phyloP scores from a whole-genome alignment of 2,329 filamentous ascomycete genomes.

The Aspergillus tamarii region DNA sequence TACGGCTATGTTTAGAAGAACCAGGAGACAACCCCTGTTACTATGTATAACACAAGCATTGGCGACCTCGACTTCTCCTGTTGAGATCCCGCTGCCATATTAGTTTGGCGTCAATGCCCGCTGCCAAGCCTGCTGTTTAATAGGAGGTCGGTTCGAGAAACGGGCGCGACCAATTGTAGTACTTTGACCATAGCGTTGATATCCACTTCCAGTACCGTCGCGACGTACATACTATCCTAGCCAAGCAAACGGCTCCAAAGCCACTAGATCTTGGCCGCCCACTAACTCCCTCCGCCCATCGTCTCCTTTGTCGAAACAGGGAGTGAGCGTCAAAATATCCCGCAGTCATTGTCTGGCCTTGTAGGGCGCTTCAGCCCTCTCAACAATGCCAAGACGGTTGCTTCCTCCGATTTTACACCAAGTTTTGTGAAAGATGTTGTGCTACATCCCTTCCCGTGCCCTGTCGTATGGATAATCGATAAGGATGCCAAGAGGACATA shows the following conservation, averaged over 20 bases:
- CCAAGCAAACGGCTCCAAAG: conserved; percentile 1
- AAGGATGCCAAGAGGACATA: neutral
- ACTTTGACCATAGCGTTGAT: neutral
- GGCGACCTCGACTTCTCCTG: neutral
- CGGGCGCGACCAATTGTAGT: neutral
- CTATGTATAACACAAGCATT: neutral
- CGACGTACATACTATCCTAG: neutral
- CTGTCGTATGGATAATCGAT: neutral
- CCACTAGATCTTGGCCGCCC: neutral
- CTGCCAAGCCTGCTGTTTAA: neutral
- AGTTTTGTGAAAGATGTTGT: neutral
- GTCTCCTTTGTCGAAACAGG: neutral
- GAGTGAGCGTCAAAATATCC: neutral
- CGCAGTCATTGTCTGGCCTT: conserved; percentile 1
- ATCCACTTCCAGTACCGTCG: neutral
- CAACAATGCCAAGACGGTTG: neutral
- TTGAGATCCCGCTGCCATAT: neutral
- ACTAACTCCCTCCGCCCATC: neutral
- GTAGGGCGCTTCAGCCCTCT: conserved; percentile 3
- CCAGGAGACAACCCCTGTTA: neutral
- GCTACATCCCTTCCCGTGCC: neutral
- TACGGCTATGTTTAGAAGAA: neutral
- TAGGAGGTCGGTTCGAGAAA: neutral
- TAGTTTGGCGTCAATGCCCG: neutral
- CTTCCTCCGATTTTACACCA: neutral